Base-by-base conservation (phyloP, 2,329 filamentous ascomycete genomes). In the Tetracladium maxilliforme region DNA sequence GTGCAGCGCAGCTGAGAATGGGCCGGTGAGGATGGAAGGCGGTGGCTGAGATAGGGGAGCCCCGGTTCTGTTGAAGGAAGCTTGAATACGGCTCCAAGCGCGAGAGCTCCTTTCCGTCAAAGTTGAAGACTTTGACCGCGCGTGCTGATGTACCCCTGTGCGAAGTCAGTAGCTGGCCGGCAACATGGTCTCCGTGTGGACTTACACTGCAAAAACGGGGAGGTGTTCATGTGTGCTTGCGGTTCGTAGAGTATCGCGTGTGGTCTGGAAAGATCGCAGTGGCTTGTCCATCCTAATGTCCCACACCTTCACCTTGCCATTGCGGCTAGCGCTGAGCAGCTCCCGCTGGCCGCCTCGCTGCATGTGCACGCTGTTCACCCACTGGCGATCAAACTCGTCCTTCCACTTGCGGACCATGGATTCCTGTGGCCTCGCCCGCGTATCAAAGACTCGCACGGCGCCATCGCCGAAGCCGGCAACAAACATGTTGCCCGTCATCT, bases 391-490 rank as follows among this genome's bases (percentile, higher is more conserved):
- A 8, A 56, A 52, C 43, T 95, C 87, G 41, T 94, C 83, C 45
- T 92, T 90, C 87, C 90, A 98, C 38, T 87, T 86, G 51, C 80
- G 82, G 28, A 94, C 78, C 86, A 95, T 94, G 11, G 80, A 79
- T 27, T 90, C 83, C 31, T 83, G 78, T 3, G 84, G 78, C 33
- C 76, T 74, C 33, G 81, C 56, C 9, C 90, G 74, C 35, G 87
- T 82, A 48, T 98, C 90, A 45, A 94, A 98, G 5, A 94, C 84
- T 26, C 90, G 71, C 21, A 98, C 76, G 2, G 84, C 86, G 17
- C 90, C 90, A 42, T 98, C 92, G 11, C 90, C 90, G 42, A 95
- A 98, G 4, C 90, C 90, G 20, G 90, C 90, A 8, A 93, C 80
- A 41, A 98, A 94, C 22, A 94, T 73, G 42, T 94, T 86, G 21